These are phyloP conservation scores for Penicillium sp. DNA, from an alignment of 2,329 filamentous ascomycete species.

Conservation along the genomic window DNA sequence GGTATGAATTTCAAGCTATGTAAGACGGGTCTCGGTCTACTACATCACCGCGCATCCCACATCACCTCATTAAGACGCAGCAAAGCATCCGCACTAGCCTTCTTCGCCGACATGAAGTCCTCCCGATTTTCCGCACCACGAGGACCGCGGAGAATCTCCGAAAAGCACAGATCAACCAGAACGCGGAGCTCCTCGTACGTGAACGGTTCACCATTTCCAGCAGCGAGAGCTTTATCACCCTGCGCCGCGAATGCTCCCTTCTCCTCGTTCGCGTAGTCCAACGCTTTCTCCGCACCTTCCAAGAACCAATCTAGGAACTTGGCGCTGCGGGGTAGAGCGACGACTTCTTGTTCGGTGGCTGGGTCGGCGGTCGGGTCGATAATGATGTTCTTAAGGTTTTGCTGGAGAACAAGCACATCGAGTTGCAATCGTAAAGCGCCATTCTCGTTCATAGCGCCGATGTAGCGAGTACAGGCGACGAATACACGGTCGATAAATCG, in stretches of 20 bases:
- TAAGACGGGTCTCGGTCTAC: not conserved
- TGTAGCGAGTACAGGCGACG: constrained; percentile 67
- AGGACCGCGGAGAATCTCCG: constrained; percentile 44
- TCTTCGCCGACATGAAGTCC: constrained; percentile 48
- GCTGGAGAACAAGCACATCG: constrained; percentile 91
- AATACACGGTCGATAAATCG: constrained; percentile 77
- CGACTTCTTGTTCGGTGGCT: constrained; percentile 29
- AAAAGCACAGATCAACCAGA: constrained; percentile 48
- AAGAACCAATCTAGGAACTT: constrained; percentile 52
- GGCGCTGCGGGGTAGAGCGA: constrained; percentile 44
- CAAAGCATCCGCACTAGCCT: constrained; percentile 45
- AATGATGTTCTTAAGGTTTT: constrained; percentile 91
- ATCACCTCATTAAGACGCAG: constrained; percentile 48
- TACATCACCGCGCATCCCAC: constrained; percentile 44
- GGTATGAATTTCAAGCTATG: not conserved
- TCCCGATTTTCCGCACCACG: constrained; percentile 44
- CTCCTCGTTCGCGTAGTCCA: constrained; percentile 47
- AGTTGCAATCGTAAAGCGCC: constrained; percentile 87
- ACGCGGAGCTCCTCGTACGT: constrained; percentile 48
- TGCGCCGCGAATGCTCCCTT: constrained; percentile 42
- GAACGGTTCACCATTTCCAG: constrained; percentile 44
- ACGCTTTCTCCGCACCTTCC: constrained; percentile 45
- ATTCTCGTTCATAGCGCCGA: constrained; percentile 78
- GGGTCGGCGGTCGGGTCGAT: constrained; percentile 28
- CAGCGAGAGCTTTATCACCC: constrained; percentile 33